Base-by-base conservation (phyloP, 306 rosid species). In the Castanospermum australe region DNA sequence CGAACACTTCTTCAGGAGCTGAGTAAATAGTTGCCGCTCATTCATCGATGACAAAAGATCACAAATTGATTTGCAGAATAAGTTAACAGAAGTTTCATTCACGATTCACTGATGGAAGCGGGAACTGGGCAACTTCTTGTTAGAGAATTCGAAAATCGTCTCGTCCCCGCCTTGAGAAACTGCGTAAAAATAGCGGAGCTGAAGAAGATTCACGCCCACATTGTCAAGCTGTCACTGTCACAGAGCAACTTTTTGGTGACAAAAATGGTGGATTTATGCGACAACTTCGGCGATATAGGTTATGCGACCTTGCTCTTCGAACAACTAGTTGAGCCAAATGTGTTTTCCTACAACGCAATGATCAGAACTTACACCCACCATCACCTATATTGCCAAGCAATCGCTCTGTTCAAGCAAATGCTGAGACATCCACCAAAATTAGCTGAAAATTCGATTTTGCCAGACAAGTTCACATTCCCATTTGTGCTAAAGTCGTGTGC, bases 171-270 rank as follows among this genome's bases (percentile, higher is more conserved):
- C 30, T 75, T 91, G 78, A 71, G 71, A 81, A 86, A 82, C 72
- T 91, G 90, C 62, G 33, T 8, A 21, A 83, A 61, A 33, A 36
- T 76, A 0, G 15, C 39, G 2, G 68, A 76, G 52, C 75, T 93
- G 77, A 88, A 89, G 86, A 88, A 47, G 71, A 77, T 91, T 57
- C 94, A 91, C 44, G 90, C 87, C 20, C 85, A 70, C 59, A 56
- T 91, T 2, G 81, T 89, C 42, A 89, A 84, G 79, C 73, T 81
- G 0, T 87, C 89, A 2, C 81, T 93, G 9, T 81, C 96, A 56
- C 92, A 91, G 36, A 93, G 98, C 88, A 93, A 88, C 75, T 93
- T 86, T 81, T 36, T 93, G 72, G 79, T 76, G 28, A 88, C 98
- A 10, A 91, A 89, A 82, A 91, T 93, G 97, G 71, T 91, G 83